A percentile compares a stretch with the other conserved stretches of the same genome.
Evolutionary conservation across 2,329 filamentous ascomycete genomes (phyloP).

Genomic region (Aspergillus sojae): DNA sequence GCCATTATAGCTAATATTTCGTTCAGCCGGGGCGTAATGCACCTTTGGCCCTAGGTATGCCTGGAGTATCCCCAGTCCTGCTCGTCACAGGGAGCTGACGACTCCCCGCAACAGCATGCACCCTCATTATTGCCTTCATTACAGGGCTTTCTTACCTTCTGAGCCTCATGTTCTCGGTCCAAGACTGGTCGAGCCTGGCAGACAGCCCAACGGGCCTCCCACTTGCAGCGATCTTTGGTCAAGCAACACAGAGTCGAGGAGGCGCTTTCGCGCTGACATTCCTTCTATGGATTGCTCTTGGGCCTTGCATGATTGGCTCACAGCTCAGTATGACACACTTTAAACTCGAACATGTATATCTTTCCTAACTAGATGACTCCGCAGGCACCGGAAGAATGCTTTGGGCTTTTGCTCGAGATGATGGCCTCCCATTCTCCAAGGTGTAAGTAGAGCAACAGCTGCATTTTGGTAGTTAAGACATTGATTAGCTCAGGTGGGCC

Average conservation of each 20-base stretch:
- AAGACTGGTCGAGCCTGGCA: constrained; percentile 50
- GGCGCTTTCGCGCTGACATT: constrained; percentile 57
- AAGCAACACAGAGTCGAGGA: constrained; percentile 54
- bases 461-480: neutral
- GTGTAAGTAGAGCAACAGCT: constrained; percentile 18
- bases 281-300: constrained; percentile 37
- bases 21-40: constrained; percentile 34
- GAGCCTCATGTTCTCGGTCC: constrained; percentile 56
- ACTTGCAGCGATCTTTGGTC: constrained; percentile 67
- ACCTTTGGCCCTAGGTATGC: constrained; percentile 33
- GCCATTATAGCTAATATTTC: constrained; percentile 1
- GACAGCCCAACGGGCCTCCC: constrained; percentile 53
- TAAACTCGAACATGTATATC: constrained; percentile 15
- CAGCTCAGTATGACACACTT: constrained; percentile 29
- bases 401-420: constrained; percentile 62
- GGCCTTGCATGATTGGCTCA: constrained; percentile 37
- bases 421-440: constrained; percentile 41
- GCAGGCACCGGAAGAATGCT: constrained; percentile 56
- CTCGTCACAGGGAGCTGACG: neutral
- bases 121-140: constrained; percentile 53
- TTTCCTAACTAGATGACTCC: constrained; percentile 15
- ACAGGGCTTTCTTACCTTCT: constrained; percentile 55
- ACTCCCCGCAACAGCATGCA: constrained; percentile 39
- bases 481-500: constrained; percentile 38
- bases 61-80: neutral